phyloP scores from a whole-genome alignment of 805 yeast species.

The Lipomyces orientalis region DNA sequence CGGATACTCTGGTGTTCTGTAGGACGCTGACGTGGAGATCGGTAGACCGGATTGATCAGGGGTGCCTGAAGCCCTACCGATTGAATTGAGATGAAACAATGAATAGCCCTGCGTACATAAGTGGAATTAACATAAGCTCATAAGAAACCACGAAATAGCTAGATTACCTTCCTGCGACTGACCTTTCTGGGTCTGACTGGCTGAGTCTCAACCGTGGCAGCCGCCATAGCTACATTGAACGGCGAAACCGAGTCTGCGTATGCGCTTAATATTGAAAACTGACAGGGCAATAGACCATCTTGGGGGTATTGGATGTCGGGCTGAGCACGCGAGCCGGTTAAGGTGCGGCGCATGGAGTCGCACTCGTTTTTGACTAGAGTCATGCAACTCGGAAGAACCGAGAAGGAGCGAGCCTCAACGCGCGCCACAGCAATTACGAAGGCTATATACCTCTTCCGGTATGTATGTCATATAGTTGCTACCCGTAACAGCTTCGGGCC shows the following conservation, averaged over 20 bases:
- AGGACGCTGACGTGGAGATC: not conserved
- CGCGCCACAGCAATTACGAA: no score
- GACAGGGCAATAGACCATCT: not conserved
- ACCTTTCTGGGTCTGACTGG: not conserved
- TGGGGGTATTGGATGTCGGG: not conserved
- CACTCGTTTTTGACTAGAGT: no score
- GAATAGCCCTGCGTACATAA: not conserved
- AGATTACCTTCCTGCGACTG: not conserved
- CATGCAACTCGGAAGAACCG: no score
- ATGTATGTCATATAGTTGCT: no score
- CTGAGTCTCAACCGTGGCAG: not conserved
- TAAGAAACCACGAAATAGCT: not conserved
- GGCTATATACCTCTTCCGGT: no score
- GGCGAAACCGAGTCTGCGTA: not conserved
- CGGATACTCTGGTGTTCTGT: not conserved
- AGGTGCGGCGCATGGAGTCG: not conserved
- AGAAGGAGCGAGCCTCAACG: no score
- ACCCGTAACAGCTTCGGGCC: no score
- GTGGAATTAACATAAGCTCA: not conserved
- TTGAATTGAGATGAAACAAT: not conserved
- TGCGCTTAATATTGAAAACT: not conserved
- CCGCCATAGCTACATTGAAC: not conserved
- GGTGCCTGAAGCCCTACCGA: not conserved
- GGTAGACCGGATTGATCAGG: not conserved
- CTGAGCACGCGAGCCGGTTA: not conserved